Conservation (phyloP, 2,329 filamentous ascomycete species). For the Colletotrichum graminicola region DNA sequence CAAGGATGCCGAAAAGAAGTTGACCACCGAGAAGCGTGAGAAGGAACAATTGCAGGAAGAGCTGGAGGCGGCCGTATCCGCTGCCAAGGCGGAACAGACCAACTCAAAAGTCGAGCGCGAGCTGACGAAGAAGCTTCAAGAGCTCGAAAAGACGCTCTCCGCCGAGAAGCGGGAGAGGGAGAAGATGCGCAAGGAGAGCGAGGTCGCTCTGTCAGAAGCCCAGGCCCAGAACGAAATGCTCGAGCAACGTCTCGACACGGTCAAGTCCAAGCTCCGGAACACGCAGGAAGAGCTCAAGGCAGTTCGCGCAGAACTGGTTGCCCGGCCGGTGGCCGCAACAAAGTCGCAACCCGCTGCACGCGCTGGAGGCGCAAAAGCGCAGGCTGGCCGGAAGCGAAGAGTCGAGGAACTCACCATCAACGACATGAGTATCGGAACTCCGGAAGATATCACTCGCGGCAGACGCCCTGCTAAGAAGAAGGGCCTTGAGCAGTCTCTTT, state of each 20-base stretch:
- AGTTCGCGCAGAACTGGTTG: slow-evolving; percentile 57
- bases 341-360: slow-evolving; percentile 43
- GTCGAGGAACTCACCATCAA: slow-evolving; percentile 59
- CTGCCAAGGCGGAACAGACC: slow-evolving; percentile 72
- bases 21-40: slow-evolving; percentile 48
- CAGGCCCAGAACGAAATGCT: slow-evolving; percentile 73
- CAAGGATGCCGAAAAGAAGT: slow-evolving; percentile 53
- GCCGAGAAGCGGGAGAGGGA: slow-evolving; percentile 61
- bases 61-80: slow-evolving; percentile 66
- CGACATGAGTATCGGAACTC: slow-evolving; percentile 62
- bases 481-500: slow-evolving; percentile 67
- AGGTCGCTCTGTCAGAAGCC: slow-evolving; percentile 70
- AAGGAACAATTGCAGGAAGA: slow-evolving; percentile 43
- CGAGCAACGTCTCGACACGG: slow-evolving; percentile 77
- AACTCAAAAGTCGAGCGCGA: slow-evolving; percentile 60
- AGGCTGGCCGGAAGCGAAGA: slow-evolving; percentile 60
- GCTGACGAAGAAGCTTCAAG: slow-evolving; percentile 51
- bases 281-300: slow-evolving; percentile 80
- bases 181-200: slow-evolving; percentile 58
- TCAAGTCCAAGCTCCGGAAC: slow-evolving; percentile 76
- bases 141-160: slow-evolving; percentile 52
- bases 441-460: slow-evolving; percentile 56
- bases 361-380: slow-evolving; percentile 42
- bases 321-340: slow-evolving; percentile 25
- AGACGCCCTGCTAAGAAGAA: slow-evolving; percentile 67